Base-by-base conservation (phyloP, 176 grass and related monocot genomes). In the Canna indica region DNA sequence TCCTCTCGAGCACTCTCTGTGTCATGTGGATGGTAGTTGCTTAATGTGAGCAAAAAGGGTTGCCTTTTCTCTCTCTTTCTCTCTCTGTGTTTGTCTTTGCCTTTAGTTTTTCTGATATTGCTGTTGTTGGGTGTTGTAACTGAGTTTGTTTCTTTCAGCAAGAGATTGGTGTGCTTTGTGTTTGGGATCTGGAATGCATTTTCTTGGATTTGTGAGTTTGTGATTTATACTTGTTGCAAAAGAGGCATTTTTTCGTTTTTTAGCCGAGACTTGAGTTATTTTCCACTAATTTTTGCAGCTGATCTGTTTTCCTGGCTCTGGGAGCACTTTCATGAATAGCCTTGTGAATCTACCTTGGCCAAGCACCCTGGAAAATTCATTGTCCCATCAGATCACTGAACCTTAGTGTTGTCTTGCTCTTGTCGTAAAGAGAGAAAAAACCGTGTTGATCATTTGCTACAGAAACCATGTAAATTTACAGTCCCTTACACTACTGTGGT, bases 311-410 rank as follows among this genome's bases (percentile, higher is more conserved):
- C 50, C 50, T n/a, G 50, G 7, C 50, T 17, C 50, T 54, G 50
- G 20, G 22, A 54, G 22, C 16, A 54, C 4, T 7, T 54, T 3
- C 22, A 54, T 54, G 50, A 54, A 11, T 44, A 44, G 9, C 0
- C 41, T 44, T 54, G 50, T 54, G 22, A 54, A 54, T 54, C 50
- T 25, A 6, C 6, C 50, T 24, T 17, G 7, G 20, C 50, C 50
- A 20, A 8, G 50, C 50, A n/a, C 22, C 50, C 50, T 8, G 50
- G 7, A n/a, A 20, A 3, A 25, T 20, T 54, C 22, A 54, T 54
- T 54, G 17, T n/a, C 50, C 18, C 50, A 54, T 25, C 50, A 54
- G 50, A 54, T 72, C 82, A 85, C 70, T 76, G 71, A 81, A 78
- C 82, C 79, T 41, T 54, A 54, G 17, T 54, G 22, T 54, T 54